Evolutionary conservation across 208 protist genomes (phyloP), one percentile per base, ranked within the genome.

Genomic region (Trypanosoma brucei): DNA sequence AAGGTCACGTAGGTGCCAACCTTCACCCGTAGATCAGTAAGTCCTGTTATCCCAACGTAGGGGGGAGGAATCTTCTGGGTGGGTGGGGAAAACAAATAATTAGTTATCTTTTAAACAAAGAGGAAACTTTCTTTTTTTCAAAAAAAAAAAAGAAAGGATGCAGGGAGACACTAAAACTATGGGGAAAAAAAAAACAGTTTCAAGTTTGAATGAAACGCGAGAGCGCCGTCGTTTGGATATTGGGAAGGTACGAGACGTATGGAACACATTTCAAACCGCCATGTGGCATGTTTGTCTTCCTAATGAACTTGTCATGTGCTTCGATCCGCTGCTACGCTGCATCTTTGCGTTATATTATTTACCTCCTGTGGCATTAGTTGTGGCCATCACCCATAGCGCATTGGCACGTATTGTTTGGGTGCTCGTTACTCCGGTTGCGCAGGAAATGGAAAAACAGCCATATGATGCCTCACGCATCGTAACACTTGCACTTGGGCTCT

Each of bases 361-460:
- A 37, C 84, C 88, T 22, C 65, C 73, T 42, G 69, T 94, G 1
- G 75, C 68, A 1, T 62, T 92, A 31, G 67, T 84, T 38, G 11
- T 91, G 30, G 79, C 85, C 4, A 59, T 91, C 36, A 94, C 88
- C 35, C 88, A 94, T 66, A 89, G 82, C 55, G 83, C 73, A 3
- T 75, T 94, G 57, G 72, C 91, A 76, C 81, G 81, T 22, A 78
- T 94, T 60, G 88, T 92, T 36, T 94, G 85, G 83, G 78, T 88
- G 34, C 73, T 92, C 31, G 79, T 94, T 40, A 72, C 92, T 53
- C 88, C 88, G 22, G 76, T 92, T 22, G 79, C 79, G 48, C 83
- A 90, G 63, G 79, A 90, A 45, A 90, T 92, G 83, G 83, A 88
- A 65, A 70, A 76, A 22, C 70, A 78, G 30, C 76, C 80, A 0